Conservation (phyloP, 164 flowering plant genomes). For the Brasenia schreberi region DNA sequence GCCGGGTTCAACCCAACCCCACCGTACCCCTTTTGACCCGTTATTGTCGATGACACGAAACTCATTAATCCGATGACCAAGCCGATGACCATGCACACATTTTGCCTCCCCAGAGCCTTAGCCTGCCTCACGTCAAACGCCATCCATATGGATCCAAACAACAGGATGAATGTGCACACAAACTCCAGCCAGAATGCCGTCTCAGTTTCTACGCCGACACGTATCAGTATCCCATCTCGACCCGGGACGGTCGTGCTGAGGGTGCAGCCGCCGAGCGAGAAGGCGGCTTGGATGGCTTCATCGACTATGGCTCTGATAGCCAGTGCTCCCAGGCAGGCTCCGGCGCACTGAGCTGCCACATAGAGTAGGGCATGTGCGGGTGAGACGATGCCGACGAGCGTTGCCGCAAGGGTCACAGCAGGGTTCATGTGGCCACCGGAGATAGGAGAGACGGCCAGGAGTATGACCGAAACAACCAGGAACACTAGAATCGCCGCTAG, state of each 20-base stretch:
- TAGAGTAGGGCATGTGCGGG: slow-evolving; percentile 31
- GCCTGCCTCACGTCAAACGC: slow-evolving; percentile 35
- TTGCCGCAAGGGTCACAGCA: slow-evolving; percentile 28
- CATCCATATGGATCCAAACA: slow-evolving; percentile 34
- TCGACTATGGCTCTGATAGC: slow-evolving; percentile 37
- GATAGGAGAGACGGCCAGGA: slow-evolving; percentile 32
- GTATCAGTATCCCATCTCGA: slow-evolving; percentile 22
- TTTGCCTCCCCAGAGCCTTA: slow-evolving; percentile 21
- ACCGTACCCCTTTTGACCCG: slow-evolving; percentile 31
- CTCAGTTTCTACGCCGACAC: slow-evolving; percentile 20
- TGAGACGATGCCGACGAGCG: slow-evolving; percentile 34
- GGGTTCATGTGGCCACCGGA: slow-evolving; percentile 67
- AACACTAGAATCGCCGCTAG: slow-evolving; percentile 23
- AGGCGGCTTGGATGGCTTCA: slow-evolving; percentile 14
- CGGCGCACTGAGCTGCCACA: slow-evolving; percentile 41
- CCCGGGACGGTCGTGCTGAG: slow-evolving; percentile 28
- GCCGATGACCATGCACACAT: slow-evolving; percentile 25
- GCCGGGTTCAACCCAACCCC: slow-evolving; percentile 68
- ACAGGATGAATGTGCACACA: slow-evolving; percentile 34
- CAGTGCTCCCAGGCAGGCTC: slow-evolving; percentile 40
- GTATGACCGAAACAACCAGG: slow-evolving; percentile 26
- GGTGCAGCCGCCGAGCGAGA: slow-evolving; percentile 56
- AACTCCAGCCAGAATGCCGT: slow-evolving; percentile 43
- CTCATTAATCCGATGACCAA: slow-evolving; percentile 30
- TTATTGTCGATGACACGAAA: slow-evolving; percentile 37